Base-by-base conservation (phyloP, 495 filamentous ascomycete genomes). In the Neurospora cerealis region DNA sequence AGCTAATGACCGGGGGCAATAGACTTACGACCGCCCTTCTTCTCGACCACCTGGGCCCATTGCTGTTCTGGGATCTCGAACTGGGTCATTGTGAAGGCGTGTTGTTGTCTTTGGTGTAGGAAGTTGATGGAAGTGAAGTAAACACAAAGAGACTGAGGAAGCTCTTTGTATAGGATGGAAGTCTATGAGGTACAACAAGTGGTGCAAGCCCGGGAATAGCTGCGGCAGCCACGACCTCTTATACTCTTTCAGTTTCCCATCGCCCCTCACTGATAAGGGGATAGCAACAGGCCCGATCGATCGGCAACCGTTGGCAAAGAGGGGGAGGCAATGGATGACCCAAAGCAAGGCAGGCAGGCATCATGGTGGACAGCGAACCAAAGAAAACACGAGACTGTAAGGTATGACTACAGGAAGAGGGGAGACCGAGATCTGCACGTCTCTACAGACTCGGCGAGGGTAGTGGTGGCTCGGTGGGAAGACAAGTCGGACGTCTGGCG, bases 31-130 rank as follows among this genome's bases (percentile, higher is more conserved):
- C 90, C 91, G 74, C 92, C 92, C 39, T 86, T 87, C 83, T 92
- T 87, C 80, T 96, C 91, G 75, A 93, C 87, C 72, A 97, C 92
- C 81, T 95, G 92, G 10, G 94, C 94, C 93, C 89, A 93, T 85
- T 97, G 94, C 79, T 88, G 89, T 40, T 86, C 87, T 40, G 93
- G 93, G 77, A 97, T 81, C 76, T 83, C 72, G 66, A 74, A 72
- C 28, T 69, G 41, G 46, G 77, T 60, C 80, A 83, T 84, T 70
- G 13, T 82, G 70, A 34, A 19, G 38, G 72, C 69, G 19, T 28
- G 19, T 10, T 34, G 69, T 13, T 69, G 28, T 72, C 24, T 39
- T 48, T 21, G 70, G 21, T 71, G 73, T 40, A n/a, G 37, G 19
- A 40, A 32, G 72, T 38, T 69, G 44, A 69, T 37, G 54, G 6